Conservation (phyloP, 208 protist species). For the Trypanosoma melophagium region DNA sequence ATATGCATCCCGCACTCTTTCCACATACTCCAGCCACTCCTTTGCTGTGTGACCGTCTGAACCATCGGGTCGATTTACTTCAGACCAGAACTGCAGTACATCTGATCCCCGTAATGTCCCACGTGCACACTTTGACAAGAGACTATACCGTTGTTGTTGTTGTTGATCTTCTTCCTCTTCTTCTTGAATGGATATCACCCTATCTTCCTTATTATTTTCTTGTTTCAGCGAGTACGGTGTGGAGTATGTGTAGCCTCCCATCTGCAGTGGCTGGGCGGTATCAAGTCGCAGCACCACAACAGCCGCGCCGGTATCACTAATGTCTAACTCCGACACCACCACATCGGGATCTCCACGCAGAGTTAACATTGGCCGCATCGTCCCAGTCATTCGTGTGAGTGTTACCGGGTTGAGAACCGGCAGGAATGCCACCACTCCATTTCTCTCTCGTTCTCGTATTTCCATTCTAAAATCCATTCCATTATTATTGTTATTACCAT, state of each 20-base stretch:
- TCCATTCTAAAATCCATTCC: no score
- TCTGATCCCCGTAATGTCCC: slow-evolving; percentile 56
- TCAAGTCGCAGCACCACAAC: slow-evolving; percentile 72
- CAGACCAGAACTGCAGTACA: slow-evolving; percentile 75
- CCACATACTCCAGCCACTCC: slow-evolving; percentile 77
- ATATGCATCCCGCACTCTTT: slow-evolving; percentile 31
- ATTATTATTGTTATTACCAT: no score
- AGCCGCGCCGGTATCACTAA: slow-evolving; percentile 38
- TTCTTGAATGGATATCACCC: neutral
- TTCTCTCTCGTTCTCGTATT: neutral
- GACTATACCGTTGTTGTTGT: slow-evolving; percentile 8
- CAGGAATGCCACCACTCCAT: slow-evolving; percentile 32
- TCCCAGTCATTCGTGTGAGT: slow-evolving; percentile 37
- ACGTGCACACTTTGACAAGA: slow-evolving; percentile 61
- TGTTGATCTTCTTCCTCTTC: neutral
- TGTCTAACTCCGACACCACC: slow-evolving; percentile 67
- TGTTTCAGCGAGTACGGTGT: neutral
- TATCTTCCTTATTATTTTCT: neutral
- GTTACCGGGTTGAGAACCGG: slow-evolving; percentile 53
- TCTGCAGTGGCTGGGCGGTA: slow-evolving; percentile 36
- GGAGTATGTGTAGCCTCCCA: slow-evolving; percentile 48
- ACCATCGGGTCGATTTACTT: slow-evolving; percentile 71
- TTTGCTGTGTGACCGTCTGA: slow-evolving; percentile 43
- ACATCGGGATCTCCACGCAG: slow-evolving; percentile 57
- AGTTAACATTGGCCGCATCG: slow-evolving; percentile 75